These are phyloP conservation scores for Melaleuca alternifolia DNA, from an alignment of 345 rosid species.

Conservation along the genomic window DNA sequence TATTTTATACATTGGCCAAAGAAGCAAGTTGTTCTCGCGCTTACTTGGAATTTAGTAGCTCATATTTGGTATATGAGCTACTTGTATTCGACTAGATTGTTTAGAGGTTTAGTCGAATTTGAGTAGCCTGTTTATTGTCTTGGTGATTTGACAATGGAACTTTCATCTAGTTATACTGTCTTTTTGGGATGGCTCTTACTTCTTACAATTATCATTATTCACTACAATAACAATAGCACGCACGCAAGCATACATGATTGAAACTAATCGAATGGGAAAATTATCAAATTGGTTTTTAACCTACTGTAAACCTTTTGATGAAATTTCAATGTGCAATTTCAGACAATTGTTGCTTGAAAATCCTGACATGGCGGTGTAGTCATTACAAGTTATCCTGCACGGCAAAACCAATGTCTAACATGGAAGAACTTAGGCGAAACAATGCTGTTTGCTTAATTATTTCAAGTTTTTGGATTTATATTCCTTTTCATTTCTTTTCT, in stretches of 20 bases:
- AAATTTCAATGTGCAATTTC: not conserved
- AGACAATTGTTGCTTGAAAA: not conserved
- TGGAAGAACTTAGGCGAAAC: not conserved
- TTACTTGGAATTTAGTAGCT: not conserved
- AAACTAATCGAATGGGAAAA: not conserved
- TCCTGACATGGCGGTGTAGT: not conserved
- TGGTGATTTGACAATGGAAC: not conserved
- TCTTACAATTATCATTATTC: not conserved
- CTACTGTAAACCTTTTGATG: not conserved
- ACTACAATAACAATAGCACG: not conserved
- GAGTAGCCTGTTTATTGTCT: not conserved
- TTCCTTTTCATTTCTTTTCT: not conserved
- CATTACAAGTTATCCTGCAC: accelerated
- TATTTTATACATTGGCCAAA: not conserved
- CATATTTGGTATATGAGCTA: not conserved
- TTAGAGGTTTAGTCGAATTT: not conserved
- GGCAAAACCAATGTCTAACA: not conserved
- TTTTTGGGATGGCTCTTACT: not conserved
- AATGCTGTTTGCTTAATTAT: not conserved
- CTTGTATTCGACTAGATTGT: not conserved
- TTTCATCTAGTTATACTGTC: not conserved
- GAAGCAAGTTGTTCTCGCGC: not conserved
- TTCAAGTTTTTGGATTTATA: not conserved
- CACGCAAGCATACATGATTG: not conserved
- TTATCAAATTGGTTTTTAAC: not conserved